phyloP scores from a whole-genome alignment of 805 yeast genomes.

The Saccharomycopsis babjevae region DNA sequence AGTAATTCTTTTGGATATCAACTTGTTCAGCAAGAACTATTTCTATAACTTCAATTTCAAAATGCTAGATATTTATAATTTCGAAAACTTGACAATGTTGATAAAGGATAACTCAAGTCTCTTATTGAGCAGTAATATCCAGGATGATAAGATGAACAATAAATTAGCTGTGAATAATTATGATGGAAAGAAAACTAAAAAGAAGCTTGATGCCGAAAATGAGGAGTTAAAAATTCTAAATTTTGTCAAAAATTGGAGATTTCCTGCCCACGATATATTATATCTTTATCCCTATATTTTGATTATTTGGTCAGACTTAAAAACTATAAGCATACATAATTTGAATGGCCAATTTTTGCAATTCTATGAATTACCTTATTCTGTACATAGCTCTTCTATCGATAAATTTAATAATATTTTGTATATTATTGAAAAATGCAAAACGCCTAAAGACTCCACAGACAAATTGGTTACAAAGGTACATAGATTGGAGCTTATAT shows the following conservation, averaged over 20 bases:
- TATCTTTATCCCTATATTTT: not conserved
- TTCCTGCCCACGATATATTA: not conserved
- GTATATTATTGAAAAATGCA: constrained; percentile 3
- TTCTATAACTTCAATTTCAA: not conserved
- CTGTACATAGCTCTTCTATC: constrained; percentile 18
- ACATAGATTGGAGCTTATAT: constrained; percentile 23
- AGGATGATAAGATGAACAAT: not conserved
- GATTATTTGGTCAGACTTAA: not conserved
- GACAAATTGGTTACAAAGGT: not conserved
- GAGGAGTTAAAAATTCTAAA: not conserved
- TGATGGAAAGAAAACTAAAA: not conserved
- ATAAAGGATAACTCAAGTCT: not conserved
- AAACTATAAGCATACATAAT: not conserved
- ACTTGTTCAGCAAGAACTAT: not conserved
- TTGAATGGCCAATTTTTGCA: constrained; percentile 30
- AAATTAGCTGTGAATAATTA: not conserved
- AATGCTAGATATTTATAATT: not conserved
- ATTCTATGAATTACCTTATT: constrained; percentile 21
- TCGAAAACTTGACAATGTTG: not conserved
- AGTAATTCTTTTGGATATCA: not conserved
- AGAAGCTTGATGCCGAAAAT: not conserved
- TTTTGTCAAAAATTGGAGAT: not conserved
- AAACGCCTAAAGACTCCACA: not conserved
- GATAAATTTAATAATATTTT: constrained; percentile 7
- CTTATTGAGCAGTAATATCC: not conserved